These are phyloP conservation scores for Parascedosporium putredinis DNA, from an alignment of 2,329 filamentous ascomycete genomes.

Conservation along the genomic window DNA sequence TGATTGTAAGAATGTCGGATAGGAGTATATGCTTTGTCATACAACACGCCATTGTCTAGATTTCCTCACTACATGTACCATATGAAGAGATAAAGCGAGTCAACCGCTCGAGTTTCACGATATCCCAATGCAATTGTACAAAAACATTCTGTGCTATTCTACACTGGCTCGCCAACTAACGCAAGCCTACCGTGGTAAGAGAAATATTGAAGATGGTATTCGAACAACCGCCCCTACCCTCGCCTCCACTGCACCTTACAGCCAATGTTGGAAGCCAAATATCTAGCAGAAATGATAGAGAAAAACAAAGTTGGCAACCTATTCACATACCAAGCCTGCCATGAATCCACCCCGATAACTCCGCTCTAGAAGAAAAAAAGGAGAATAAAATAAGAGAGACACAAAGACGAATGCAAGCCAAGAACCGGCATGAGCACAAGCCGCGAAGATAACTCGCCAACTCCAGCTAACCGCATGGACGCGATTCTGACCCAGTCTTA, in stretches of 20 bases:
- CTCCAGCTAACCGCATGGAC: too few relatives aligned
- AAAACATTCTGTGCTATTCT: neutral
- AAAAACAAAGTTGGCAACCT: neutral
- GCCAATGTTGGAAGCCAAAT: neutral
- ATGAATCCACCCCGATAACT: neutral
- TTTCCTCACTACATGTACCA: neutral
- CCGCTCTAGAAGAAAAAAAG: neutral
- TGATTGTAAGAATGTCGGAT: too few relatives aligned
- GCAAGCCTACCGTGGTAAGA: neutral
- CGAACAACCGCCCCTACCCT: neutral
- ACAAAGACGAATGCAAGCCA: neutral
- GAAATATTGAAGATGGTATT: neutral
- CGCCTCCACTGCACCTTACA: neutral
- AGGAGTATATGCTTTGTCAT: neutral
- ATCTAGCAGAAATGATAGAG: too few relatives aligned
- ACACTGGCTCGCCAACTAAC: neutral
- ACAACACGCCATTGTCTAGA: neutral
- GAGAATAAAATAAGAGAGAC: neutral
- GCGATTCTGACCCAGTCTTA: too few relatives aligned
- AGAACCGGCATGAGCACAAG: neutral
- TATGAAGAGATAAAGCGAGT: neutral
- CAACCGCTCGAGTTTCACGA: neutral
- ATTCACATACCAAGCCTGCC: neutral
- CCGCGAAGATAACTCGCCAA: too few relatives aligned
- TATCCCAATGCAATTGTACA: conserved; percentile 6